These are phyloP conservation scores for Trichophyton simii DNA, from an alignment of 2,329 filamentous ascomycete genomes.

Conservation along the genomic window DNA sequence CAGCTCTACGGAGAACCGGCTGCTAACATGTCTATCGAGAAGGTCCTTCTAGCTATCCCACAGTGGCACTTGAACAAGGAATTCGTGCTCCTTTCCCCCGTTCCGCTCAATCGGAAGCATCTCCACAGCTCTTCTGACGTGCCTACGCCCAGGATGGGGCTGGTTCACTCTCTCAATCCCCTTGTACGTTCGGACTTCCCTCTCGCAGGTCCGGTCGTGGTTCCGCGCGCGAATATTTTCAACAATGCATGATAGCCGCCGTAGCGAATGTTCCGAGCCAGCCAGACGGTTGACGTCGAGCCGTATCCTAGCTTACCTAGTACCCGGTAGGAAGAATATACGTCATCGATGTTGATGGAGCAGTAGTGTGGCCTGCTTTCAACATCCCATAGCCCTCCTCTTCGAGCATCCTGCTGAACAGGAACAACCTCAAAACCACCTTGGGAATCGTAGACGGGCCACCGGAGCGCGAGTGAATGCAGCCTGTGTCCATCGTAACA, in stretches of 20 bases:
- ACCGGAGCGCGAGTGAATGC: not conserved
- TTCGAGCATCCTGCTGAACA: slow-evolving; percentile 14
- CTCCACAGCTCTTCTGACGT: slow-evolving; percentile 23
- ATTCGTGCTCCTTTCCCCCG: slow-evolving; percentile 16
- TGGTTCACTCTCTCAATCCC: slow-evolving; percentile 17
- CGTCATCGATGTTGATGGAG: slow-evolving; percentile 21
- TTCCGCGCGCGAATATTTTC: slow-evolving; percentile 18
- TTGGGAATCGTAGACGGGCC: slow-evolving; percentile 15
- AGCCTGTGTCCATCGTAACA: not conserved
- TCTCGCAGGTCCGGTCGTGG: slow-evolving; percentile 10
- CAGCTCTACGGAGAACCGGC: slow-evolving; percentile 14
- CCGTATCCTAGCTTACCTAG: slow-evolving; percentile 24
- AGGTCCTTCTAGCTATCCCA: slow-evolving; percentile 23
- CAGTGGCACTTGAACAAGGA: slow-evolving; percentile 23
- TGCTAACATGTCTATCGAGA: slow-evolving; percentile 16
- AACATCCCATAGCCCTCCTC: slow-evolving; percentile 20
- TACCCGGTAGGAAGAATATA: slow-evolving; percentile 20
- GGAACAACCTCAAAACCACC: slow-evolving; percentile 14
- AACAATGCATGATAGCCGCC: slow-evolving; percentile 18
- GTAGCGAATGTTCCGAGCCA: slow-evolving; percentile 20
- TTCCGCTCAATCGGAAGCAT: slow-evolving; percentile 21
- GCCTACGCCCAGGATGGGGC: slow-evolving; percentile 19
- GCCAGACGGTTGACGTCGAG: slow-evolving; percentile 21
- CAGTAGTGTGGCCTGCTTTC: slow-evolving; percentile 20
- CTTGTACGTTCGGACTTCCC: slow-evolving; percentile 22